Conservation (phyloP, 2,329 filamentous ascomycete genomes). For the Colletotrichum tofieldiae region DNA sequence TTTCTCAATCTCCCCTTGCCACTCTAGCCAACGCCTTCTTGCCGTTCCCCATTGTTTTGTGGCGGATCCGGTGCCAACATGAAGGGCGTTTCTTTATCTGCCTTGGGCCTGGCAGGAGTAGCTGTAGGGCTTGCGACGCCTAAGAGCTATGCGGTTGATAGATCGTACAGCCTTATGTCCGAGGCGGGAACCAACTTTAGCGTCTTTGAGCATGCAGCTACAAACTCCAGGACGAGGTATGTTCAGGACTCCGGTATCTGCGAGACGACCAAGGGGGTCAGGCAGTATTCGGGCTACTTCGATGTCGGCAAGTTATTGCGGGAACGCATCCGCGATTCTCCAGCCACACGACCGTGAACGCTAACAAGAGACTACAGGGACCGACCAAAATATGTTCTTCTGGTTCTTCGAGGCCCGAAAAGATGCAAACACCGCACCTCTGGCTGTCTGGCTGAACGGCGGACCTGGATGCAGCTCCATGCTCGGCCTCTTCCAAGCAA, state of each 20-base stretch:
- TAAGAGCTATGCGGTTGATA: slow-evolving; percentile 38
- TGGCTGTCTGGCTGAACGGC: slow-evolving; percentile 57
- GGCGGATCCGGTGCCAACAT: slow-evolving; percentile 1
- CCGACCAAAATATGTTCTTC: slow-evolving; percentile 61
- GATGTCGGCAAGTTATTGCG: slow-evolving; percentile 54
- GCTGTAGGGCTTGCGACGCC: slow-evolving; percentile 6
- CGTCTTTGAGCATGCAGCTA: slow-evolving; percentile 65
- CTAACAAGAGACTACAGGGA: slow-evolving; percentile 36
- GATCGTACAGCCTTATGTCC: slow-evolving; percentile 36
- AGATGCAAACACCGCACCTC: slow-evolving; percentile 50
- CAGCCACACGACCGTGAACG: slow-evolving; percentile 38
- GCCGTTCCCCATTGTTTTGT: not conserved
- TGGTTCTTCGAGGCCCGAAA: slow-evolving; percentile 58
- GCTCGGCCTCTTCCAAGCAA: slow-evolving; percentile 60
- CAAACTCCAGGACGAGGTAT: slow-evolving; percentile 60
- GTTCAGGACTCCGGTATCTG: slow-evolving; percentile 67
- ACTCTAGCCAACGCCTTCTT: not conserved
- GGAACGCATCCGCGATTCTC: not conserved
- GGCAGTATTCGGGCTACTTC: slow-evolving; percentile 67
- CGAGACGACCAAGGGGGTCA: slow-evolving; percentile 66
- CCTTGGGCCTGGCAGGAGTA: slow-evolving; percentile 29
- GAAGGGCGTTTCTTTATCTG: not conserved
- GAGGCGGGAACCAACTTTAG: slow-evolving; percentile 53
- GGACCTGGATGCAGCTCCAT: slow-evolving; percentile 59
- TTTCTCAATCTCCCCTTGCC: not conserved